A percentile compares a stretch with the other conserved stretches of the same genome.
These are phyloP conservation scores for Didymella glomerata DNA, from an alignment of 2,329 filamentous ascomycete genomes.

Conservation along the genomic window DNA sequence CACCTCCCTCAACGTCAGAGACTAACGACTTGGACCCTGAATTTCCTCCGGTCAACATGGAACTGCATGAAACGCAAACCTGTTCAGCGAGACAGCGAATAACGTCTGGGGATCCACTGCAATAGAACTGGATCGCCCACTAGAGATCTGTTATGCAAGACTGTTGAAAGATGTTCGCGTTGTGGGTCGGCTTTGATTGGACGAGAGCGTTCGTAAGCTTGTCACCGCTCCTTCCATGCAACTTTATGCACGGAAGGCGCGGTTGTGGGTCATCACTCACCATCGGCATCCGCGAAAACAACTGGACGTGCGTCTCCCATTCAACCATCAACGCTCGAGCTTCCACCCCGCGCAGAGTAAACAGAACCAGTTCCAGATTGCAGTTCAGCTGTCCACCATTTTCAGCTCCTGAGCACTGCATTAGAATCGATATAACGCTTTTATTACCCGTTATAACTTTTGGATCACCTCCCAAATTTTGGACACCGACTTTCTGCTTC, in stretches of 20 bases:
- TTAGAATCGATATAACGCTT: conserved; percentile 7
- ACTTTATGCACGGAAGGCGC: conserved; percentile 11
- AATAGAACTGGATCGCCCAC: conserved; percentile 22
- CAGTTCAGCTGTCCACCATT: conserved; percentile 19
- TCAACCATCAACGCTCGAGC: conserved; percentile 1
- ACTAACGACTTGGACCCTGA: conserved; percentile 14
- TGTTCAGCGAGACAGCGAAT: conserved; percentile 16
- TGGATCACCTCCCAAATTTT: neutral
- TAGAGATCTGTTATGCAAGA: conserved; percentile 17
- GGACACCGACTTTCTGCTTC: conserved; percentile 1
- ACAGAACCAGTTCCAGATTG: conserved; percentile 23
- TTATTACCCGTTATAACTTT: conserved; percentile 8
- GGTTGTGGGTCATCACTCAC: conserved; percentile 14
- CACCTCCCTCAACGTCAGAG: conserved; percentile 6
- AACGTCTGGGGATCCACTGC: conserved; percentile 10
- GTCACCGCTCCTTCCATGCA: conserved; percentile 3
- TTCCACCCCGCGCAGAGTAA: conserved; percentile 14
- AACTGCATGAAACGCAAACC: conserved; percentile 20
- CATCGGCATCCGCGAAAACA: neutral
- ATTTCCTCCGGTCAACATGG: conserved; percentile 19
- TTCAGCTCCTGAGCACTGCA: conserved; percentile 2
- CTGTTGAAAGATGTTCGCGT: conserved; percentile 14
- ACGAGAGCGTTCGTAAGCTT: conserved; percentile 2
- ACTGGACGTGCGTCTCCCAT: conserved; percentile 4
- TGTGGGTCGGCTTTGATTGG: conserved; percentile 12